Evolutionary conservation across 129 eudicot species (phyloP), one percentile per base, ranked within the genome.

Genomic region (Flaveria trinervia): DNA sequence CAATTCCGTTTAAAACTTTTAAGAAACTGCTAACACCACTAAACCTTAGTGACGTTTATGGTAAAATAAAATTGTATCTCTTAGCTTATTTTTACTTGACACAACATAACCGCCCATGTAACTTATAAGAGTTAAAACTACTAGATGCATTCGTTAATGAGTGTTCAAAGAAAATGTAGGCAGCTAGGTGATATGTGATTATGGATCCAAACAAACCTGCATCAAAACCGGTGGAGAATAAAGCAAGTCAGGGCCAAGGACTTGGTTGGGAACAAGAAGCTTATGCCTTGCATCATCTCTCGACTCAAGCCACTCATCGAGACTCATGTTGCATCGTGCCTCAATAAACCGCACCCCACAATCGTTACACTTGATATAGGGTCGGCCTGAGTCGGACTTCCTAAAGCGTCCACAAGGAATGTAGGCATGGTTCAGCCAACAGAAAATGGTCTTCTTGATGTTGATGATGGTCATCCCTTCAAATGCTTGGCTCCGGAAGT

Each of bases 361-460:
- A 51, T 93, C 98, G 16, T 93, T 93, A 70, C 98, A 93, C 77
- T 93, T 93, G 67, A 93, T 73, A 68, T 77, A 85, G 10, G 98
- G 89, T 64, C 98, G 74, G 26, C 96, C 96, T 11, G 85, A 68
- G 23, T 86, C 88, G 25, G 79, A 61, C 66, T 92, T 48, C 64
- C 98, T 76, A 22, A 93, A 72, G 17, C 98, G 86, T 5, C 98
- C 98, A 17, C 91, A 86, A 18, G 89, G 44, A 15, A 78, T 71
- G 49, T 80, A 80, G 20, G 62, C 88, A 41, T 85, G 51, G 78
- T 72, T 80, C 54, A 88, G 16, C 98, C 97, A 90, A 17, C 50
- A 2, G 76, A 93, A 93, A 72, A 89, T 65, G 22, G 87, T 68
- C 74, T 90, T 97, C 72, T 88, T 93, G 4, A 93, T 77, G 25